A percentile compares a stretch with the other conserved stretches of the same genome.
Conservation (phyloP, 2,329 filamentous ascomycete genomes). For the Ceratocystiopsis brevicomis region DNA sequence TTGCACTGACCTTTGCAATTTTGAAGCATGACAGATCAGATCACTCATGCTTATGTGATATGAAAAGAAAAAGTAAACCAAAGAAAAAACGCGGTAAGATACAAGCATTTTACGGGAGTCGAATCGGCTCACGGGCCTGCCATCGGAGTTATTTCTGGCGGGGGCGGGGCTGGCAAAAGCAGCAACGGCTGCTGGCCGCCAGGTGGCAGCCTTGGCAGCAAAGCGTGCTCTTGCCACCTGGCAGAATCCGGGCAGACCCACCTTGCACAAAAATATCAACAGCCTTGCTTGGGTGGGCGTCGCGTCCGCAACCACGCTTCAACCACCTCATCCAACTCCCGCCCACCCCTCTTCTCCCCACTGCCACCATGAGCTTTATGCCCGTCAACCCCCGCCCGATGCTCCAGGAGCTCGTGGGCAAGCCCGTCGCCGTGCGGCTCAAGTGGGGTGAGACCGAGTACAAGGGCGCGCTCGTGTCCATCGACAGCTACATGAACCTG, state of each 20-base stretch:
- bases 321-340: neutral
- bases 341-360: neutral
- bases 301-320: neutral
- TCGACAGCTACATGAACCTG: conserved; percentile 98
- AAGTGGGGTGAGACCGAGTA: conserved; percentile 99
- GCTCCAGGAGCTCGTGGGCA: conserved; percentile 83
- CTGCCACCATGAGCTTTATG: conserved; percentile 37
- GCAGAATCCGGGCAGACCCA: neutral
- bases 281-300: no score
- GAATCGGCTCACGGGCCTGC: no score
- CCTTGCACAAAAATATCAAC: neutral
- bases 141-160: neutral
- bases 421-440: conserved; percentile 74
- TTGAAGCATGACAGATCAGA: no score
- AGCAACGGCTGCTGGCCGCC: neutral
- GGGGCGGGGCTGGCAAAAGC: no score
- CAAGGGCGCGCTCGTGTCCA: conserved; percentile 70
- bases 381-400: conserved; percentile 94
- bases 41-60: no score
- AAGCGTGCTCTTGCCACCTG: no score
- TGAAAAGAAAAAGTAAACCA: no score
- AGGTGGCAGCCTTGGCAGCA: neutral
- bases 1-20: no score
- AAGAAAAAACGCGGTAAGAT: no score
- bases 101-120: no score